phyloP scores from a whole-genome alignment of 2,329 filamentous ascomycete genomes.

The Tolypocladium guangdongense region DNA sequence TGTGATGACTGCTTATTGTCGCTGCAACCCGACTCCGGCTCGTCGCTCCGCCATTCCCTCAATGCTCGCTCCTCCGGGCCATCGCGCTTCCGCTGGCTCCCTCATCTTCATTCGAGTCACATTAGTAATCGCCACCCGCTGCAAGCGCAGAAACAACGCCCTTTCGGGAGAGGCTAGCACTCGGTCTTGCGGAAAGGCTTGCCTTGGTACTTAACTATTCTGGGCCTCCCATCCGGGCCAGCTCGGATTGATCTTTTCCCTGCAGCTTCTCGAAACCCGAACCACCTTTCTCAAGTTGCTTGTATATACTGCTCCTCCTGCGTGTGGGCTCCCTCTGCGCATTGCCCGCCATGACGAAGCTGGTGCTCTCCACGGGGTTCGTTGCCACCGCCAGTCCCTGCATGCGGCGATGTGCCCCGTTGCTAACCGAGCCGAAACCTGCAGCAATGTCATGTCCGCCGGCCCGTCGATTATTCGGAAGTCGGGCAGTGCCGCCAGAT shows the following conservation, averaged over 20 bases:
- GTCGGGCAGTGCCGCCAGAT: conserved; percentile 59
- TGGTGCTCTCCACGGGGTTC: conserved; percentile 79
- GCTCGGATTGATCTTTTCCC: background rate
- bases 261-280: background rate
- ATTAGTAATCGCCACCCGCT: background rate
- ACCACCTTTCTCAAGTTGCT: background rate
- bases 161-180: background rate
- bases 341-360: conserved; percentile 51
- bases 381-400: conserved; percentile 19
- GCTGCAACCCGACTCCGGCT: background rate
- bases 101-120: background rate
- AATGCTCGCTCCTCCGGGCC: background rate
- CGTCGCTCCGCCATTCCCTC: background rate
- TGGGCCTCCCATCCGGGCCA: background rate
- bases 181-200: background rate
- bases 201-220: background rate
- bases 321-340: background rate
- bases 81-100: background rate
- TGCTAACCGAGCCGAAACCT: conserved; percentile 1
- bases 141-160: background rate
- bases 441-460: conserved; percentile 71
- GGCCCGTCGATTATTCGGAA: conserved; percentile 77
- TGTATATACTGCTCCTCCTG: background rate
- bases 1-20: background rate
- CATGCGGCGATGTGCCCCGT: background rate